Conservation (phyloP, 139 green algal species). For the Micractinium sp. region DNA sequence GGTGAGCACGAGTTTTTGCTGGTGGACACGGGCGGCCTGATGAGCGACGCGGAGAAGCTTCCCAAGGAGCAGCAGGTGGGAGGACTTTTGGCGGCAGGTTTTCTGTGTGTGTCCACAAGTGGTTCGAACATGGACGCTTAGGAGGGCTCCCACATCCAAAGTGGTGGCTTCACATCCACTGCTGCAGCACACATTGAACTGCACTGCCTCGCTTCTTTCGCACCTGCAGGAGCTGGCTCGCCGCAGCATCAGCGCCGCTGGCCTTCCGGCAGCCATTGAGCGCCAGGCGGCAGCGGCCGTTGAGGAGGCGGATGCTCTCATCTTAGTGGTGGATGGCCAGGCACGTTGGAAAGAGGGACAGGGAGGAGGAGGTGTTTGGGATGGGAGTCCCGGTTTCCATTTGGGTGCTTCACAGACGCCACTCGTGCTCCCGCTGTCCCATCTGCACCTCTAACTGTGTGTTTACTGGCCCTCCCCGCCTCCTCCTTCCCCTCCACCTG, state of each 20-base stretch:
- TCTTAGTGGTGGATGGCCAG: constrained; percentile 91
- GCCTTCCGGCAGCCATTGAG: constrained; percentile 86
- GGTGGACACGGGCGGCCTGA: constrained; percentile 96
- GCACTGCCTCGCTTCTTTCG: not conserved
- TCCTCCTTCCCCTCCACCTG: not conserved
- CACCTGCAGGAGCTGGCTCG: constrained; percentile 1
- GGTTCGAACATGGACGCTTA: no score
- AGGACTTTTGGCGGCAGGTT: not conserved
- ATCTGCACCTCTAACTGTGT: no score
- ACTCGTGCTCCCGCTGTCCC: no score
- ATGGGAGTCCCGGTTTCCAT: not conserved
- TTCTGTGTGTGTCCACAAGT: no score
- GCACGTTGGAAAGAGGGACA: not conserved
- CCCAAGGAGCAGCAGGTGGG: constrained; percentile 55
- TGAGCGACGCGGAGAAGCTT: constrained; percentile 78
- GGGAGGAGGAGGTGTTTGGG: not conserved
- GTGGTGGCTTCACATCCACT: no score
- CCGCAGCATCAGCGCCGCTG: constrained; percentile 64
- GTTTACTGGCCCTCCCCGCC: not conserved
- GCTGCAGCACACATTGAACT: no score
- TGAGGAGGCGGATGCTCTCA: constrained; percentile 82
- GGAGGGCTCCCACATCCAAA: no score
- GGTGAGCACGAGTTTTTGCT: constrained; percentile 91
- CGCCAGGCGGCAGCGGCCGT: constrained; percentile 91
- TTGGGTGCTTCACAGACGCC: not conserved